Base-by-base conservation (phyloP, 2,329 filamentous ascomycete species). In the Trichoderma guizhouense region DNA sequence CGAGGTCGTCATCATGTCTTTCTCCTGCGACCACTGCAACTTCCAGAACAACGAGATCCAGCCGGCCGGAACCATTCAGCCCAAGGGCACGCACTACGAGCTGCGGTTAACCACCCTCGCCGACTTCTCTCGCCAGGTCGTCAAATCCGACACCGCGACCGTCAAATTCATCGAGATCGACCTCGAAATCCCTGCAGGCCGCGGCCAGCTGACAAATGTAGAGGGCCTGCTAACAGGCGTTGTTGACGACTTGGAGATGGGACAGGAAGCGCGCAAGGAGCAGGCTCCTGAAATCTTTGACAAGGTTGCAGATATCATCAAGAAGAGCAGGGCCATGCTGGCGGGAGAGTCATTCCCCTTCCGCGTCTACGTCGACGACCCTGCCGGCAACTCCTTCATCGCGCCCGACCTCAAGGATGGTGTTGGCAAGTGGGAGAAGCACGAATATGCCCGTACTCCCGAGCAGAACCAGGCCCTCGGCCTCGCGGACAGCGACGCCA, bases 1-100 rank as follows among this genome's bases (percentile, higher is more conserved):
- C 84, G 95, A 99, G 82, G 91, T 99, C 74, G 94, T 99, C 78
- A 89, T 99, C 82, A 97, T 98, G 91, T 98, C 95, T 74, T 99
- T 99, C 82, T 89, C 89, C 75, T 99, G 96, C 86, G 90, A 93
- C 7, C 90, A 98, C 82, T 99, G 96, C 84, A 86, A 90, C 79
- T 92, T 95, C 83, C 90, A 92, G 75, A 97, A 98, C 85, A 95
- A 95, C 81, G 95, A 98, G 78, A 92, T 99, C 77, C 95, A 98
- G 80, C 91, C 95, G 9, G 96, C 96, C 32, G 94, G 94, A 73
- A 90, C 94, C 77, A 95, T 98, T 74, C 96, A 98, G 83, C 92
- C 94, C 77, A 93, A 93, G 78, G 96, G 96, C 69, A 87, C 90
- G 24, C 93, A 92, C 80, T 97, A 95, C 83, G 91, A 94, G 71